Base-by-base conservation (phyloP, 2,329 filamentous ascomycete species). In the Xylariomycetidae sp. region DNA sequence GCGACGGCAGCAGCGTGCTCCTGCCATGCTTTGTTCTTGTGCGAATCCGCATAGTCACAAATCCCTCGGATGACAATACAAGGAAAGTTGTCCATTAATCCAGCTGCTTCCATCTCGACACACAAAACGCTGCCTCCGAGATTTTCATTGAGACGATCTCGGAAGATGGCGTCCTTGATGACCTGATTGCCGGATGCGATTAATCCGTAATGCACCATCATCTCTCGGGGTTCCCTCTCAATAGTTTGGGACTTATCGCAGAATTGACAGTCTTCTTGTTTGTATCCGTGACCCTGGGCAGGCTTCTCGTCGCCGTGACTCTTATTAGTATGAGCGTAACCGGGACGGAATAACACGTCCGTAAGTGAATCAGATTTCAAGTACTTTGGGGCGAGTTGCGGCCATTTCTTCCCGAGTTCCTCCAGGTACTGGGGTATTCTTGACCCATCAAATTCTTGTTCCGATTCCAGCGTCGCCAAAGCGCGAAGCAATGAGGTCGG, bases 1-100 rank as follows among this genome's bases (percentile, higher is more conserved):
- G 48, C 41, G 3, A 41, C 33, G 1, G 40, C 36, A 2, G 48
- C 49, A 0, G 48, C 45, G 31, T 51, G 35, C 12, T 41, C 20
- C 20, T 51, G 40, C 51, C 49, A 54, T 4, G 8, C 18, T 10
- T 51, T 40, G 25, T 53, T 53, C 17, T 50, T 52, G 16, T 53
- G 45, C 1, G 44, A 48, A 28, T 55, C 50, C 2, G 50, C 40
- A 28, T 53, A 54, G 14, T 50, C 41, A 30, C 45, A 50, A 13
- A 54, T 51, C 3, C 51, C 50, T 16, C 48, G 40, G 9, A 56
- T 47, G 3, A 49, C 44, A 3, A 56, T 19, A 25, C 48, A 53
- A 9, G 46, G 48, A 12, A 54, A 50, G 13, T 33, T 36, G 19
- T 48, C 32, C 42, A 50, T 46, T 3, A 50, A 23, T 36, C 42